Evolutionary conservation across 805 yeast species (phyloP), one percentile per base, ranked within the genome.

Genomic region (Scheffersomyces lignosus): DNA sequence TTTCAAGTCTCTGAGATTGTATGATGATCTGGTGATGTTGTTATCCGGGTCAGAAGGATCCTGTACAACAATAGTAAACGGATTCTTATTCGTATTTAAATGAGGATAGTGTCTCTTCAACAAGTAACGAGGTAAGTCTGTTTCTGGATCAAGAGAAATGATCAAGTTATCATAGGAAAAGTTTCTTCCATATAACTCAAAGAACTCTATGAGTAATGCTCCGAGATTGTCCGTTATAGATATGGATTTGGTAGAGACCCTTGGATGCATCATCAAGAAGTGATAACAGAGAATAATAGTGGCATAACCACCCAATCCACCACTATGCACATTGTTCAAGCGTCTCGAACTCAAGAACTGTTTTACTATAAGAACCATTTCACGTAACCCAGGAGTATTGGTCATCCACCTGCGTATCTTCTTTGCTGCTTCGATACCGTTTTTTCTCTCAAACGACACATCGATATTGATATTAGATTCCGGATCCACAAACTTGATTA

Each of bases 221-320:
- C 99, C 99, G 38, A 91, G 61, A 53, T 93, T 91, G 28, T 83
- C 84, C 48, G 76, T 48, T 2, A 88, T 80, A 33, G 76, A 71
- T 37, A 89, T 83, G 31, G 79, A 78, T 5, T 77, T 72, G 0
- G 95, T 78, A 2, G 81, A 57, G 9, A 88, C 54, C 46, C 89
- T 71, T 12, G 96, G 96, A 57, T 91, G 98, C 44, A 85, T 65
- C 47, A 71, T 75, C 43, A 90, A 61, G 53, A 90, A 89, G 13
- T 91, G 80, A 50, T 81, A 81, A 13, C 85, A 88, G 54, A 93
- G 54, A 51, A 96, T 89, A 29, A 90, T 87, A n/a, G 87, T 86
- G 5, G 96, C 80, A 57, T 83, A 91, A 0, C 98, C 98, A 28
- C 99, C 98, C 4, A 91, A 65, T 0, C 98, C 98, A 34, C 99